Evolutionary conservation across 2,329 filamentous ascomycete species (phyloP).

Genomic region (Penicillium sp.): DNA sequence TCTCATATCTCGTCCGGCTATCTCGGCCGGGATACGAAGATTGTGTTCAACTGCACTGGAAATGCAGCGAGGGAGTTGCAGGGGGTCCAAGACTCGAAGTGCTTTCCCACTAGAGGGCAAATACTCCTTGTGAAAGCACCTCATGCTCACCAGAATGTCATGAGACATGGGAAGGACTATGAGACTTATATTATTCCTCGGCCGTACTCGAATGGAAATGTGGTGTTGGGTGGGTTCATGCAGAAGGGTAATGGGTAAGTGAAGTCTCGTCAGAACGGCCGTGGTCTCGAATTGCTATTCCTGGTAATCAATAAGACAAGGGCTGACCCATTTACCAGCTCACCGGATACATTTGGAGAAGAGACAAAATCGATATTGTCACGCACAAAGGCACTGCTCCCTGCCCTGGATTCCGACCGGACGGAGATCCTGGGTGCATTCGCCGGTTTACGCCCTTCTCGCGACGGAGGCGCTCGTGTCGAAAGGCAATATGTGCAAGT

Average conservation of each 20-base stretch:
- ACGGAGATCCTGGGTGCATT: constrained; percentile 37
- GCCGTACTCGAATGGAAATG: constrained; percentile 36
- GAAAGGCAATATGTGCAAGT: constrained; percentile 6
- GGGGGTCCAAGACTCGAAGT: constrained; percentile 40
- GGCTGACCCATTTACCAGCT: constrained; percentile 22
- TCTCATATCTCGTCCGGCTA: background rate
- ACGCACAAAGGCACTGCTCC: constrained; percentile 34
- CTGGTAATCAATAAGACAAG: background rate
- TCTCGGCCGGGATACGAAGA: constrained; percentile 6
- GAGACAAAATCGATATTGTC: constrained; percentile 41
- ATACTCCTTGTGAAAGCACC: constrained; percentile 39
- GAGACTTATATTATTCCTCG: constrained; percentile 45
- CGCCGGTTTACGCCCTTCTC: constrained; percentile 19
- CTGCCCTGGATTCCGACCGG: constrained; percentile 25
- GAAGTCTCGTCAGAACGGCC: background rate
- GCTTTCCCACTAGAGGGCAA: constrained; percentile 44
- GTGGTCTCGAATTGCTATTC: background rate
- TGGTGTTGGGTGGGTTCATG: constrained; percentile 41
- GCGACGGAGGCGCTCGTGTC: constrained; percentile 19
- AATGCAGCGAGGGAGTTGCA: constrained; percentile 35
- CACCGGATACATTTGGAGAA: constrained; percentile 32
- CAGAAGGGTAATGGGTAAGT: constrained; percentile 19
- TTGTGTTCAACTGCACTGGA: constrained; percentile 25
- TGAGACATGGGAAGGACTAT: constrained; percentile 41
- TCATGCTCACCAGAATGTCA: constrained; percentile 34